Percentiles rank a stretch among this genome's conserved stretches.
Conservation (phyloP, 1,284 basidiomycete genomes). For the Mycena sp. region DNA sequence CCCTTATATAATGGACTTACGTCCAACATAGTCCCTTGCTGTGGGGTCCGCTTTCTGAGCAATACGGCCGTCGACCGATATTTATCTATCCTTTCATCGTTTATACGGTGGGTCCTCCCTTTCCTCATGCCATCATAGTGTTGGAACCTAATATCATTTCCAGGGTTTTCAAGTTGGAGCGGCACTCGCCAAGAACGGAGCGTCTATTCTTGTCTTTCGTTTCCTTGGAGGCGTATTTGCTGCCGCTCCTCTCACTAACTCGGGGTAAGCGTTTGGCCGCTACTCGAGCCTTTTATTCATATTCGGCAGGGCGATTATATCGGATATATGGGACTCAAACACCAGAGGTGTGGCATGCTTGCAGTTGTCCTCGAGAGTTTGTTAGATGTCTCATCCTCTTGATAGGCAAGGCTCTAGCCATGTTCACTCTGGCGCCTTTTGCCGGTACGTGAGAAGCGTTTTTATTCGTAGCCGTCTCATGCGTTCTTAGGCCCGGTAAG, state of each 20-base stretch:
- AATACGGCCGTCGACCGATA: slow-evolving; percentile 68
- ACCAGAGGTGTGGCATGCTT: slow-evolving; percentile 51
- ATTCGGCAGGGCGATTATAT: slow-evolving; percentile 55
- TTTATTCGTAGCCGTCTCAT: no score
- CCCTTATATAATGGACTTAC: no score
- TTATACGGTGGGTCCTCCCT: slow-evolving; percentile 57
- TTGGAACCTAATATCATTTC: neutral
- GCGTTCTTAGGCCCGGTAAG: no score
- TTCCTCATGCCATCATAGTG: neutral
- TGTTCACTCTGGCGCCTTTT: slow-evolving; percentile 82
- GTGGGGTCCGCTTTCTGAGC: slow-evolving; percentile 68
- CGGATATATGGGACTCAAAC: slow-evolving; percentile 75
- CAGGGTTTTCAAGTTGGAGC: slow-evolving; percentile 68
- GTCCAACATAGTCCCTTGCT: slow-evolving; percentile 47
- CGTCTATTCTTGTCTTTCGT: slow-evolving; percentile 70
- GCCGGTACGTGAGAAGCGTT: no score
- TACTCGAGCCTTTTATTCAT: slow-evolving; percentile 4
- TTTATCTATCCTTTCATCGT: slow-evolving; percentile 74
- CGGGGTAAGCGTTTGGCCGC: slow-evolving; percentile 49
- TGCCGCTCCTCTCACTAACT: slow-evolving; percentile 56
- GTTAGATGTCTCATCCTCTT: neutral
- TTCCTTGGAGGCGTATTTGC: slow-evolving; percentile 75
- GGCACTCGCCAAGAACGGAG: slow-evolving; percentile 70
- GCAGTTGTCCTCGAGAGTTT: neutral
- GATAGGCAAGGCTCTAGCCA: slow-evolving; percentile 67